Conservation (phyloP, 2,329 filamentous ascomycete species). For the Cladophialophora psammophila region DNA sequence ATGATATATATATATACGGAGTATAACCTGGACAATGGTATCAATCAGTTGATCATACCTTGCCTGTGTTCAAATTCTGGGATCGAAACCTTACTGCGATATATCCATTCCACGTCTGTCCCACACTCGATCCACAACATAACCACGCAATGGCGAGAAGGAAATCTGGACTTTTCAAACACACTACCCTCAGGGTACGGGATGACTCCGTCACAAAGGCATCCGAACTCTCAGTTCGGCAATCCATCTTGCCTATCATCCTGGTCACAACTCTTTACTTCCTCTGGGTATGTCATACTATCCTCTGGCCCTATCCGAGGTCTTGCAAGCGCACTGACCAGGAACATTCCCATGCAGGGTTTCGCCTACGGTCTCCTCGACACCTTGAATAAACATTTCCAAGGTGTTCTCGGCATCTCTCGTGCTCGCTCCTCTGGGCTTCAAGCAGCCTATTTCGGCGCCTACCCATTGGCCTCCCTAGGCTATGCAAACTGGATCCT, state of each 20-base stretch:
- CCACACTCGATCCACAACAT: neutral
- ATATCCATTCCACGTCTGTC: neutral
- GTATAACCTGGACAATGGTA: neutral
- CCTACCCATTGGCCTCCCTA: conserved; percentile 62
- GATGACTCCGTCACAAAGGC: conserved; percentile 44
- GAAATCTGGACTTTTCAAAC: conserved; percentile 18
- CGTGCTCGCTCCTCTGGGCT: conserved; percentile 66
- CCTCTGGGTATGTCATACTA: conserved; percentile 54
- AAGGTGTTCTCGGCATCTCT: conserved; percentile 61
- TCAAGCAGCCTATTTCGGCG: conserved; percentile 70
- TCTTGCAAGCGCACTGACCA: neutral
- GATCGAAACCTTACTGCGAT: neutral
- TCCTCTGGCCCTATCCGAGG: neutral
- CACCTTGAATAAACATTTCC: conserved; percentile 64
- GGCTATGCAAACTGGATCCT: conserved; percentile 67
- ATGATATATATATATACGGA: neutral
- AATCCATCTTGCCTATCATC: conserved; percentile 53
- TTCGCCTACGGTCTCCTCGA: conserved; percentile 58
- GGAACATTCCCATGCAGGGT: conserved; percentile 43
- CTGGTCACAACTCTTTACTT: conserved; percentile 60
- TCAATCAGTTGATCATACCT: neutral
- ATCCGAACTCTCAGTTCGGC: conserved; percentile 50
- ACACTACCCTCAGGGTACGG: conserved; percentile 17
- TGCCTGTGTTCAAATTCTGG: neutral
- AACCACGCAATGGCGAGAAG: neutral